Base-by-base conservation (phyloP, 148 eudicot species). In the Simmondsia chinensis region DNA sequence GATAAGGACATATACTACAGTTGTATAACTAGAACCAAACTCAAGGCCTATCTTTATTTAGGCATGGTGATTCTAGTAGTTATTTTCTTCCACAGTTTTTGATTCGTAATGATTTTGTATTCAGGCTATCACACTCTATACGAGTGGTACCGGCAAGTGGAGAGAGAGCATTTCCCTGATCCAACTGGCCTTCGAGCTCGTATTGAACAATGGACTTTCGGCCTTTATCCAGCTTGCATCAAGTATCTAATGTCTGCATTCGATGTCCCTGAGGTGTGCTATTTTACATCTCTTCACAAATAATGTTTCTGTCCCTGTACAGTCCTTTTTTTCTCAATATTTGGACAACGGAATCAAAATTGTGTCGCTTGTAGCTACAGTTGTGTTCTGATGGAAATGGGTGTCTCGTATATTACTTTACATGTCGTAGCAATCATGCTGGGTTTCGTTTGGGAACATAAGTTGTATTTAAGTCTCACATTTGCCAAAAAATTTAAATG, bases 161-260 rank as follows among this genome's bases (percentile, higher is more conserved):
- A 93, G 58, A 75, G 79, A 39, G 89, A 93, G 57, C 99, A 93
- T 71, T 93, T 93, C 61, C 99, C 99, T 5, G 99, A 93, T 46
- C 99, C 96, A 27, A 76, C 94, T 41, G 99, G 99, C 28, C 96
- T 93, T 56, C 75, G 96, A 56, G 71, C 77, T 35, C 99, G 99
- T 60, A 75, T 93, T 45, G 94, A 93, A 42, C 76, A 93, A 35
- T 93, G 99, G 99, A 86, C 87, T 14, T 82, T 82, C 63, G 96
- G 99, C 51, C 82, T 93, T 43, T 93, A 93, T 61, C 99, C 99
- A 47, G 99, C 99, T 13, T 93, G 99, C 71, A 86, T 93, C 27
- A 93, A 93, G 54, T 93, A 93, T 73, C 77, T 91, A 26, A 91
- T 91, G 99, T 91, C 91, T 39, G 96, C 99, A 39, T 91, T 93